phyloP scores from a whole-genome alignment of 345 rosid species.

The Murraya koenigii region DNA sequence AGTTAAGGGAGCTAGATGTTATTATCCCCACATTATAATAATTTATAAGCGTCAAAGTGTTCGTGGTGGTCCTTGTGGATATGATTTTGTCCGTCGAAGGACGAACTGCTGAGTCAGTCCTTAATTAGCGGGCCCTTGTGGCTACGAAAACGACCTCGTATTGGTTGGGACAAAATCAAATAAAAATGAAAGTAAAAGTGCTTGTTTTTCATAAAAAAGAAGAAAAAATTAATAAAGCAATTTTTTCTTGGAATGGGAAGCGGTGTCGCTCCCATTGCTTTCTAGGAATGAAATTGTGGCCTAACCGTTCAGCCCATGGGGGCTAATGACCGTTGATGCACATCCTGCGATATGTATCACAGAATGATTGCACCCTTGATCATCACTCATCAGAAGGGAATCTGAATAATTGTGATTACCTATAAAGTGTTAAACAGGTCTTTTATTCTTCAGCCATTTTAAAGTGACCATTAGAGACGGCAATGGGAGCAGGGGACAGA shows the following conservation, averaged over 20 bases:
- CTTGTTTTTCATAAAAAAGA: too few relatives aligned
- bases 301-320: not conserved
- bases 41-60: not conserved
- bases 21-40: not conserved
- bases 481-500: too few relatives aligned
- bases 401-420: not conserved
- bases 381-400: not conserved
- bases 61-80: conserved; percentile 3
- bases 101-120: not conserved
- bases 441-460: not conserved
- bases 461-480: too few relatives aligned
- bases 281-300: not conserved
- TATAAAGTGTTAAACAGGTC: not conserved
- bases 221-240: not conserved
- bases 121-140: not conserved
- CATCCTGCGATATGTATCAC: not conserved
- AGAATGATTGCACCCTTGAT: too few relatives aligned
- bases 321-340: conserved; percentile 19
- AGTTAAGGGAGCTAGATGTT: not conserved
- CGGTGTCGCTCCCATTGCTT: not conserved
- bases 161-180: not conserved
- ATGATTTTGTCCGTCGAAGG: conserved; percentile 10
- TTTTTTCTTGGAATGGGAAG: not conserved
- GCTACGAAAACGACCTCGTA: not conserved
- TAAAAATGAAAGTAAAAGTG: not conserved